Percentiles rank a stretch among this genome's conserved stretches.
Conservation (phyloP, 164 flowering plant genomes). For the Hamamelis virginiana region DNA sequence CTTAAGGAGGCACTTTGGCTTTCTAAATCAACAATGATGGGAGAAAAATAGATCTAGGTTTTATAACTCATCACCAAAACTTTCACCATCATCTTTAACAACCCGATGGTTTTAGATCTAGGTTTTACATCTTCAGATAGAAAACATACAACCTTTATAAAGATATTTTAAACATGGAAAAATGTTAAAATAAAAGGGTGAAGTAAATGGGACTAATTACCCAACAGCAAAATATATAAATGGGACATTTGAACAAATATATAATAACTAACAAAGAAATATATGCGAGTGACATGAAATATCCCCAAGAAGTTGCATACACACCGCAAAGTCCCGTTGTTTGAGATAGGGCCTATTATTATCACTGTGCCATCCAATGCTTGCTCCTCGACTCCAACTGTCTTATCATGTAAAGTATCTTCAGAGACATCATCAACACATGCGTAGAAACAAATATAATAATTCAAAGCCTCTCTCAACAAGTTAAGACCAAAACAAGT, state of each 20-base stretch:
- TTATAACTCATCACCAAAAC: too few relatives aligned
- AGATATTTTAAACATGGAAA: background rate
- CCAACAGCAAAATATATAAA: background rate
- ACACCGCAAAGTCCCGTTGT: constrained; percentile 81
- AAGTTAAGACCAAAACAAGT: background rate
- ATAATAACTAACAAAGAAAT: background rate
- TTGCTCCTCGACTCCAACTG: constrained; percentile 92
- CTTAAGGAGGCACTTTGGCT: too few relatives aligned
- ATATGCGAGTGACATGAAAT: background rate
- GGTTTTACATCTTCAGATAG: background rate
- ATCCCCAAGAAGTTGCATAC: constrained; percentile 16
- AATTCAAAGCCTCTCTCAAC: background rate
- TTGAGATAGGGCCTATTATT: constrained; percentile 88
- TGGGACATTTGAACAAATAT: background rate
- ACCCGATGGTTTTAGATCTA: too few relatives aligned
- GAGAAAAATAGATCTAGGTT: too few relatives aligned
- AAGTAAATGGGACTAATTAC: too few relatives aligned
- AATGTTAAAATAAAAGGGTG: background rate
- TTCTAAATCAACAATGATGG: too few relatives aligned
- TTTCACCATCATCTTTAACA: too few relatives aligned
- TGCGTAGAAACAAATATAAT: background rate
- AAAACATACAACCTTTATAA: background rate
- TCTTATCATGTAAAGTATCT: constrained; percentile 13
- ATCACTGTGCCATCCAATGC: constrained; percentile 99
- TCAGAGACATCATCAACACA: constrained; percentile 1